Percentiles rank a stretch among this genome's conserved stretches.
phyloP scores from a whole-genome alignment of 2,329 filamentous ascomycete genomes.

The Colletotrichum melonis region DNA sequence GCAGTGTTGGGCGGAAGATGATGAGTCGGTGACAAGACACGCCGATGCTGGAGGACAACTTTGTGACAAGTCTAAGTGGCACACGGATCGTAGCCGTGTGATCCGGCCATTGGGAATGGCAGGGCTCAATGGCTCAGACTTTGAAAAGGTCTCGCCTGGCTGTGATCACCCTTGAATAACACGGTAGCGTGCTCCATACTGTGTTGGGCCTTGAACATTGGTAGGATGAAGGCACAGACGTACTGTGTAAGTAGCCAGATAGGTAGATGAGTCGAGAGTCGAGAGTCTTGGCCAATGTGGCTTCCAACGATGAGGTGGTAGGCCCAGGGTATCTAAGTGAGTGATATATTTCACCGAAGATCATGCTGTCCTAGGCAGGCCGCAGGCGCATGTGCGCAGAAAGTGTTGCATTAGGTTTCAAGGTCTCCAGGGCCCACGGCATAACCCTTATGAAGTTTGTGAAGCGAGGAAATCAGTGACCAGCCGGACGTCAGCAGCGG shows the following conservation, averaged over 20 bases:
- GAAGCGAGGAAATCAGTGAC: neutral
- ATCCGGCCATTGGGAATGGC: conserved; percentile 2
- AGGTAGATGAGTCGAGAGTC: conserved; percentile 1
- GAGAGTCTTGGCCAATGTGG: conserved; percentile 12
- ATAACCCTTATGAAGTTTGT: neutral
- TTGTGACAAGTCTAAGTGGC: neutral
- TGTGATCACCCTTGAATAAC: neutral
- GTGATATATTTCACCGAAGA: neutral
- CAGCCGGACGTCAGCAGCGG: neutral
- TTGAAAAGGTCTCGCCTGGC: neutral
- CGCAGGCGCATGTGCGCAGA: neutral
- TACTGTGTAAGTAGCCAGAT: neutral
- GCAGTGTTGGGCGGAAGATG: neutral
- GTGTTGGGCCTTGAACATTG: too few relatives aligned
- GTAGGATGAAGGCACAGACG: too few relatives aligned
- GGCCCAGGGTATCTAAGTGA: neutral
- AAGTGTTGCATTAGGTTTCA: conserved; percentile 9
- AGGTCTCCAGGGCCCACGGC: neutral
- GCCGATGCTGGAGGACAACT: neutral
- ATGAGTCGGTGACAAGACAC: neutral
- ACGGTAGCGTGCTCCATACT: neutral
- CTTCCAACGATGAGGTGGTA: neutral
- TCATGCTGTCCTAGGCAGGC: neutral
- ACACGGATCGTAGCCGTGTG: conserved; percentile 1
- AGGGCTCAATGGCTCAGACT: neutral